Percentiles rank a stretch among this genome's conserved stretches.
Evolutionary conservation across 805 yeast species (phyloP).

Genomic region (Candida multigemmis): DNA sequence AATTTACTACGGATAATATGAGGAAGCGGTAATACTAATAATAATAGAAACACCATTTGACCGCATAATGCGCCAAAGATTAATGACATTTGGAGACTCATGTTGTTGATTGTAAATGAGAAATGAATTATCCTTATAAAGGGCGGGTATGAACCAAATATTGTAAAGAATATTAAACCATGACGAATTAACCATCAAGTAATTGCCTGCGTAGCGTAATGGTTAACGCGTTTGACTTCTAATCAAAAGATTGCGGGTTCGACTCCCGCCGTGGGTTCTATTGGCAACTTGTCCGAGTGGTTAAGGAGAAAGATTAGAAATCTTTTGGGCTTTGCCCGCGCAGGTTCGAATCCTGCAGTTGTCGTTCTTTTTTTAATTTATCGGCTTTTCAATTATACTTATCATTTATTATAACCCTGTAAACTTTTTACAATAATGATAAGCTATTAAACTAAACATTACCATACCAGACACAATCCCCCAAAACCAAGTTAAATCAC

Average conservation of each 20-base stretch:
- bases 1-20: conserved; percentile 34
- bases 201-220: conserved; percentile 57
- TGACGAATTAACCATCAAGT: too few relatives aligned
- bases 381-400: too few relatives aligned
- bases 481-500: conserved; percentile 33
- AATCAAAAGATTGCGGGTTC: conserved; percentile 58
- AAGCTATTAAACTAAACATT: conserved; percentile 26
- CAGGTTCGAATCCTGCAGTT: conserved; percentile 44
- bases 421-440: conserved; percentile 29
- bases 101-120: conserved; percentile 11
- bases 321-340: conserved; percentile 44
- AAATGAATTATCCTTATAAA: too few relatives aligned
- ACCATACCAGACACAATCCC: conserved; percentile 25
- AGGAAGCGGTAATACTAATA: conserved; percentile 51
- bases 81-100: conserved; percentile 38
- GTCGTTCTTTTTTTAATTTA: conserved; percentile 21
- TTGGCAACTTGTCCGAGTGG: conserved; percentile 40
- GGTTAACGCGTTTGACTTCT: conserved; percentile 61
- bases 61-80: conserved; percentile 38
- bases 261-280: conserved; percentile 40
- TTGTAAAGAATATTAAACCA: too few relatives aligned
- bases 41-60: conserved; percentile 42
- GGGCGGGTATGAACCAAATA: too few relatives aligned
- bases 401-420: conserved; percentile 25
- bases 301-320: conserved; percentile 40